These are phyloP conservation scores for Vicia sativa DNA, from an alignment of 306 rosid species.

Conservation along the genomic window DNA sequence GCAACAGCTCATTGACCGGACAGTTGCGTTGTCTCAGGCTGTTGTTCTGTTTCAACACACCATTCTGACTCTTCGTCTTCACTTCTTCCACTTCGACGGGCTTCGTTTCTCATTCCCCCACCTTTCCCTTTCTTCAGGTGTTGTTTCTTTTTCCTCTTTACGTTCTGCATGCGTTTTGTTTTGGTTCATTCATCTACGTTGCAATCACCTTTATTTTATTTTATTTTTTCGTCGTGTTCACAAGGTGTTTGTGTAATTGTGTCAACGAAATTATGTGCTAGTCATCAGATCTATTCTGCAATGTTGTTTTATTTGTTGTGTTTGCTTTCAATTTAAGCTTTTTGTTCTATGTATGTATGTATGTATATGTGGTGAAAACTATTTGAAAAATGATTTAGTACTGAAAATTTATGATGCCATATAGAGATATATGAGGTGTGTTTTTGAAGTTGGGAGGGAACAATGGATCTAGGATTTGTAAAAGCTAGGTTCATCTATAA, in stretches of 20 bases:
- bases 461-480: constrained; percentile 27
- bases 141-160: neutral
- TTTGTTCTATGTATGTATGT: neutral
- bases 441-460: constrained; percentile 16
- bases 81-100: constrained; percentile 41
- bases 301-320: neutral
- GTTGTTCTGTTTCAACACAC: constrained; percentile 23
- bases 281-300: constrained; percentile 18
- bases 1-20: constrained; percentile 37
- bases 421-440: constrained; percentile 4
- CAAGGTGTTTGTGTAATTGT: constrained; percentile 25
- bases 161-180: constrained; percentile 4
- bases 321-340: neutral
- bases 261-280: neutral
- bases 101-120: constrained; percentile 38
- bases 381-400: neutral
- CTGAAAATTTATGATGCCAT: neutral
- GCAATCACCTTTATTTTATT: neutral
- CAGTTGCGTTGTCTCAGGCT: constrained; percentile 35
- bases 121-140: constrained; percentile 32
- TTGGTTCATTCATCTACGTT: constrained; percentile 35
- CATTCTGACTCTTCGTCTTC: constrained; percentile 35
- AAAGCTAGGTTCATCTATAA: constrained; percentile 2
- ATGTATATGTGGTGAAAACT: neutral
- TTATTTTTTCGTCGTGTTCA: neutral